Percentiles rank a stretch among this genome's conserved stretches.
phyloP scores from a whole-genome alignment of 2,329 filamentous ascomycete species.

The Botrytis paeoniae region DNA sequence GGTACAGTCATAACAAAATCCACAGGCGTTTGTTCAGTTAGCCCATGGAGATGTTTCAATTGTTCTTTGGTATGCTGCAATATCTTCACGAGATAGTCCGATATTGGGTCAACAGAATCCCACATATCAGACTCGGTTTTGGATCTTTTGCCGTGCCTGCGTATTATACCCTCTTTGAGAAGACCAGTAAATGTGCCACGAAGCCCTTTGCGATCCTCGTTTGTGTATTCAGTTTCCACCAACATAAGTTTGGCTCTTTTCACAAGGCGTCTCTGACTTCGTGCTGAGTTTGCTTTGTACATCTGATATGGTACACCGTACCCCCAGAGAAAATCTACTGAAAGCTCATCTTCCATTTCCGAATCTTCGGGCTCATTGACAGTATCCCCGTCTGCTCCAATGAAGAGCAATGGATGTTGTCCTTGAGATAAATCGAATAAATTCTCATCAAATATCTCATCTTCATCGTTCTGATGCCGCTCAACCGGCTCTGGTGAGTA shows the following conservation, averaged over 20 bases:
- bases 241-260: conserved; percentile 26
- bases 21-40: conserved; percentile 17
- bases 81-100: conserved; percentile 23
- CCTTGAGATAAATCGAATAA: conserved; percentile 14
- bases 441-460: conserved; percentile 7
- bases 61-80: conserved; percentile 26
- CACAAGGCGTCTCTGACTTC: conserved; percentile 14
- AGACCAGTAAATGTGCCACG: conserved; percentile 12
- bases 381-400: not conserved
- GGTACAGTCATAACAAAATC: conserved; percentile 21
- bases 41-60: conserved; percentile 13
- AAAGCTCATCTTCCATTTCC: conserved; percentile 13
- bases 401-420: not conserved
- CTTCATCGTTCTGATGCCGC: not conserved
- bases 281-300: conserved; percentile 13
- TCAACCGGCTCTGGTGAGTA: conserved; percentile 22
- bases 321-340: conserved; percentile 22
- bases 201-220: conserved; percentile 20
- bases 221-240: conserved; percentile 20
- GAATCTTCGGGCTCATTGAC: not conserved
- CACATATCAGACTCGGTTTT: conserved; percentile 1
- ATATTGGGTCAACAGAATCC: conserved; percentile 26
- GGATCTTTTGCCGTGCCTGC: conserved; percentile 20
- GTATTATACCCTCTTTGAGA: conserved; percentile 20
- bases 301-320: conserved; percentile 19